phyloP scores from a whole-genome alignment of 78 protist genomes.

The Chrysochromulina tobinii region DNA sequence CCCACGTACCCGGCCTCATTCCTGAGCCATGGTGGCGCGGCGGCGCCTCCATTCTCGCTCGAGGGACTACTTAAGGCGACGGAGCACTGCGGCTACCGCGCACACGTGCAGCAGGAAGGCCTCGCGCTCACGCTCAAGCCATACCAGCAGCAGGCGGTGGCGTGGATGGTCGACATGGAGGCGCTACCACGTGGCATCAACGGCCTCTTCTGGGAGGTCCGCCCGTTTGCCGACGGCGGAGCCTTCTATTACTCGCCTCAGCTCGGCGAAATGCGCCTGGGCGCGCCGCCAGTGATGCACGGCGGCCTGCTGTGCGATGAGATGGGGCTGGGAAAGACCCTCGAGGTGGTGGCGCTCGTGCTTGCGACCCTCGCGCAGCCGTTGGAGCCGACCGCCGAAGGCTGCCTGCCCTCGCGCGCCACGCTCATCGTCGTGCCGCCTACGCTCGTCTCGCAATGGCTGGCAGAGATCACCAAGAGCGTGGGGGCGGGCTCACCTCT shows the following conservation, averaged over 20 bases:
- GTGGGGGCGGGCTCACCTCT: neutral
- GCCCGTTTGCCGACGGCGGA: neutral
- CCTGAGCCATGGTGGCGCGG: neutral
- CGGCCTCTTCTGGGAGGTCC: conserved; percentile 6
- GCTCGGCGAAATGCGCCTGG: conserved; percentile 19
- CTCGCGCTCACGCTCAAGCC: neutral
- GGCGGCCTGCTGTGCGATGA: conserved; percentile 11
- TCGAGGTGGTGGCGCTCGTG: neutral
- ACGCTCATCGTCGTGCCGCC: neutral
- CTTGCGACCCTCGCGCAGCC: neutral
- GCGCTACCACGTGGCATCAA: neutral
- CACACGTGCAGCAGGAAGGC: neutral
- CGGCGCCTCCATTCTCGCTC: neutral
- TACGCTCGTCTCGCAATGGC: neutral
- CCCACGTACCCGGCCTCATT: neutral
- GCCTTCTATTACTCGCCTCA: neutral
- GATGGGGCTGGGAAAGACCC: conserved; percentile 35
- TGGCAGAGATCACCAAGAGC: neutral
- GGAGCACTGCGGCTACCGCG: neutral
- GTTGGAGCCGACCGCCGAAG: neutral
- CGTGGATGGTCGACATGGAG: neutral
- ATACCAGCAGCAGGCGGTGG: conserved; percentile 15
- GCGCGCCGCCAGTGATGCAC: neutral
- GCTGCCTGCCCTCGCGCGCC: neutral
- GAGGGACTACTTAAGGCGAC: neutral